These are phyloP conservation scores for Cyclotella sp. DNA, from an alignment of 108 stramenopile species.

Conservation along the genomic window DNA sequence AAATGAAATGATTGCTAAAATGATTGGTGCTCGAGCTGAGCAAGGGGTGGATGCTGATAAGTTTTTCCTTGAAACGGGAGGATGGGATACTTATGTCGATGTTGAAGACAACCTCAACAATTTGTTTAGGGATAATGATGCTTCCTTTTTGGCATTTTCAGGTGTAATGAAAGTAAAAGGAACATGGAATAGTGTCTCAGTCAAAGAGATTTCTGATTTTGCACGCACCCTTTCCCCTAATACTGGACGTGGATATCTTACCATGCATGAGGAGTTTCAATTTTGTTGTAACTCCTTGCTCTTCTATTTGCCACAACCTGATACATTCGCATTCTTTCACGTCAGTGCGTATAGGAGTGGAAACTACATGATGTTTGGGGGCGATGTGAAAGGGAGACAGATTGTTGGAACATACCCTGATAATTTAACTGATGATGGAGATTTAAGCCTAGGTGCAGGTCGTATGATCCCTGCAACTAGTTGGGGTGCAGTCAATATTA, in stretches of 20 bases:
- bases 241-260: constrained; percentile 55
- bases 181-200: constrained; percentile 64
- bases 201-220: constrained; percentile 75
- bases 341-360: constrained; percentile 37
- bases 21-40: constrained; percentile 55
- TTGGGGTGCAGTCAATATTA: constrained; percentile 59
- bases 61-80: constrained; percentile 63
- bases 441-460: constrained; percentile 46
- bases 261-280: constrained; percentile 48
- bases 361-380: constrained; percentile 56
- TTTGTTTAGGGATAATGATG: constrained; percentile 55
- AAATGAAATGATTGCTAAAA: constrained; percentile 55
- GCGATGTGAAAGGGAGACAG: constrained; percentile 52
- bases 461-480: constrained; percentile 56
- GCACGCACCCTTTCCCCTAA: constrained; percentile 61
- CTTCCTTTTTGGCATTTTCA: constrained; percentile 54
- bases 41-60: constrained; percentile 61
- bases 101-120: constrained; percentile 27
- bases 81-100: constrained; percentile 69
- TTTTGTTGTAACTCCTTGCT: background rate
- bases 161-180: constrained; percentile 61
- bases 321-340: background rate
- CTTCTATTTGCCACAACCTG: background rate
- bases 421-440: constrained; percentile 33
- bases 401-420: constrained; percentile 52